Evolutionary conservation across 768 basidiomycete species (phyloP), one percentile per base, ranked within the genome.

Genomic region (Tylopilus felleus): DNA sequence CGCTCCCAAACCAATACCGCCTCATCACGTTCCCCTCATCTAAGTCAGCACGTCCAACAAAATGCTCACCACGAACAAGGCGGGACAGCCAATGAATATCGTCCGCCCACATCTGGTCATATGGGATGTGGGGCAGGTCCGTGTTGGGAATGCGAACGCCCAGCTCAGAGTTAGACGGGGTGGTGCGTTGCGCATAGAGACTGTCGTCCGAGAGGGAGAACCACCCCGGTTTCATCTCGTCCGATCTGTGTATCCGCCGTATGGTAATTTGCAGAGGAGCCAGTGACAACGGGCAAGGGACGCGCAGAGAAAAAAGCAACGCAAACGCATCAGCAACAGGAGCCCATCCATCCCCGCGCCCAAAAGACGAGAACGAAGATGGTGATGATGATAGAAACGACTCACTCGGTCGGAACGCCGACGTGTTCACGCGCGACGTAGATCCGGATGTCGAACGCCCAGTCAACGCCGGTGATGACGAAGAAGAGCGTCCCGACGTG

Each of bases 141-240:
- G 28, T 10, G 14, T 29, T 12, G 19, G 36, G 17, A 17, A 5
- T 7, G 3, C 10, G 8, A 10, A 25, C 19, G 31, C 1, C 38
- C 3, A 28, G 10, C 9, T 36, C 3, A 13, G 38, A 4, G 40
- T 25, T 23, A n/a, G 49, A 41, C 19, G 47, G 41, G 22, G 59
- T 53, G 35, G 19, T 27, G 31, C 35, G 38, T 2, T 52, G 47
- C 49, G 48, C 56, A 28, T 61, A 45, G 17, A 67, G n/a, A 10
- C 65, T 67, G 0, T 59, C 59, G 14, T 63, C 51, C 9, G 66
- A 58, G 57, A 58, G 61, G 53, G 77, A 71, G 65, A 90, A 93
- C 92, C 92, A 95, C 62, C 83, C 66, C 0, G 93, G 93, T 19
- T 77, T 77, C 92, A 95, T 95, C 66, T 95, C 93, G 29, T 94